phyloP scores from a whole-genome alignment of 2,329 filamentous ascomycete species.

The Cladosporium sp. region DNA sequence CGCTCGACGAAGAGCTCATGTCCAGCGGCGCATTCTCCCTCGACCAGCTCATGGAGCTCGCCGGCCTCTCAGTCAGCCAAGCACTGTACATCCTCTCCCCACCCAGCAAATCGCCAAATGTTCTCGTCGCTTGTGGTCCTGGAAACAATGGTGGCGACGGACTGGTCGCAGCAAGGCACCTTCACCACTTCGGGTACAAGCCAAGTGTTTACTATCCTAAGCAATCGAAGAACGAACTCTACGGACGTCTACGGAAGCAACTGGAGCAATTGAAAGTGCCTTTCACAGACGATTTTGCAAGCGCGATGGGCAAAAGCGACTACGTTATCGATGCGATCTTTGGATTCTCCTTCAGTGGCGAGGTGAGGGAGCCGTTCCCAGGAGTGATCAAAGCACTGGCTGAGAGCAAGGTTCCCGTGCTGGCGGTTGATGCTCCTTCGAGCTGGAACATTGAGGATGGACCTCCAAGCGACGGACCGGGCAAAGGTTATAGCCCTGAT shows the following conservation, averaged over 20 bases:
- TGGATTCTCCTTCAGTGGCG: constrained; percentile 88
- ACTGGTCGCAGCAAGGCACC: constrained; percentile 87
- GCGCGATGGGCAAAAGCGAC: constrained; percentile 68
- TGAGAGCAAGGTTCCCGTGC: constrained; percentile 71
- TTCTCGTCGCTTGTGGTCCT: constrained; percentile 91
- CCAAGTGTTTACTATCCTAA: constrained; percentile 93
- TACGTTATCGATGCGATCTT: constrained; percentile 93
- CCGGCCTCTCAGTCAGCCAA: constrained; percentile 89
- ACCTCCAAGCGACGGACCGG: constrained; percentile 74
- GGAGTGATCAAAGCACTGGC: constrained; percentile 77
- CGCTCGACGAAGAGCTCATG: constrained; percentile 94
- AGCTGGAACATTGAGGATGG: constrained; percentile 92
- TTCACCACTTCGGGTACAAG: constrained; percentile 87
- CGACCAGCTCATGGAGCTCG: constrained; percentile 96
- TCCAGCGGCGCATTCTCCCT: constrained; percentile 83
- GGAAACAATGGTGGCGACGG: constrained; percentile 83
- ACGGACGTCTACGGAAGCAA: constrained; percentile 83
- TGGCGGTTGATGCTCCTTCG: constrained; percentile 89
- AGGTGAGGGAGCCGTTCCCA: constrained; percentile 90
- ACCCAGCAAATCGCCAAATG: constrained; percentile 65
- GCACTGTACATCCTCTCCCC: constrained; percentile 87
- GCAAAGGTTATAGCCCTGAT: constrained; percentile 76
- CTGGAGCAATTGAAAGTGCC: constrained; percentile 79
- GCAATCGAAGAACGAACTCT: constrained; percentile 84
- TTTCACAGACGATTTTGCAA: constrained; percentile 77